phyloP scores from a whole-genome alignment of 345 rosid genomes.

The Viola odorata region DNA sequence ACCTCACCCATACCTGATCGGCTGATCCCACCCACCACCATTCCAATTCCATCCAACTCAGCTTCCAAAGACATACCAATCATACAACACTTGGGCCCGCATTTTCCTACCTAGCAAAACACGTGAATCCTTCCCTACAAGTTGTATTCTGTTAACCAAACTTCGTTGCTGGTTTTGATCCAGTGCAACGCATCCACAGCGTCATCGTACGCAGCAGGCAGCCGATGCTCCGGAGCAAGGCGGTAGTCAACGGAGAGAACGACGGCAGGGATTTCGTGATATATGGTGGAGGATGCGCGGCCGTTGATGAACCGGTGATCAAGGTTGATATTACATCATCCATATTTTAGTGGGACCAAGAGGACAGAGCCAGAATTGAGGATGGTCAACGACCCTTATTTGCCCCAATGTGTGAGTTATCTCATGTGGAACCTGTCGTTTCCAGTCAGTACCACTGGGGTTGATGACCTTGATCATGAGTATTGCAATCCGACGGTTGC shows the following conservation, averaged over 20 bases:
- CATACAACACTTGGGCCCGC: constrained; percentile 11
- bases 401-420: constrained; percentile 24
- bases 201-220: too few species aligned
- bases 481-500: constrained; percentile 32
- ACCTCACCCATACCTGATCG: neutral
- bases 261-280: too few species aligned
- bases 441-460: constrained; percentile 20
- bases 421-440: constrained; percentile 33
- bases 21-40: constrained; percentile 4
- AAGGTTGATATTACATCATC: constrained; percentile 52
- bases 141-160: too few species aligned
- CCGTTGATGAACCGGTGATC: constrained; percentile 27
- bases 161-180: too few species aligned
- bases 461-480: constrained; percentile 30
- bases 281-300: too few species aligned
- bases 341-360: constrained; percentile 52
- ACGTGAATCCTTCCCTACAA: neutral
- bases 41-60: neutral
- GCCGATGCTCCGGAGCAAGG: too few species aligned
- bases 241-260: too few species aligned
- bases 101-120: constrained; percentile 11
- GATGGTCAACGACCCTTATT: constrained; percentile 14
- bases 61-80: constrained; percentile 15
- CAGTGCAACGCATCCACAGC: too few species aligned
- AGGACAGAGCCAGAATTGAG: constrained; percentile 44